These are phyloP conservation scores for Inga laurina DNA, from an alignment of 306 rosid genomes.

Conservation along the genomic window DNA sequence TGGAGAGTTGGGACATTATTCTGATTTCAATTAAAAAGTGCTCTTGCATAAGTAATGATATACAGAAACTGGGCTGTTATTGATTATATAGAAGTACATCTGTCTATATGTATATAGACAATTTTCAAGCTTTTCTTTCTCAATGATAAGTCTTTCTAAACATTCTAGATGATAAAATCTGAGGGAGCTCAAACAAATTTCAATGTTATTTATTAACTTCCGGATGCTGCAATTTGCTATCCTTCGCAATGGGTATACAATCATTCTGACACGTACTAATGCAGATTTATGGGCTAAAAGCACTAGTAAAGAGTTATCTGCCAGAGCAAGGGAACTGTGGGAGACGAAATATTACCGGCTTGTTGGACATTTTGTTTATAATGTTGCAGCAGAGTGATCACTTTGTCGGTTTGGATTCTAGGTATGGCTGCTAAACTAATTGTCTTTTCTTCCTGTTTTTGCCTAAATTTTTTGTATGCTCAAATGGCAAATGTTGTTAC, in stretches of 20 bases:
- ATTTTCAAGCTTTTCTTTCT: neutral
- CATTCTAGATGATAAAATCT: neutral
- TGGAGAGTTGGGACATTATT: neutral
- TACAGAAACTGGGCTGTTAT: neutral
- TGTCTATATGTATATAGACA: neutral
- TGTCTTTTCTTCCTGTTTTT: neutral
- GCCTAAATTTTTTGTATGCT: constrained; percentile 25
- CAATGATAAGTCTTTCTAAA: neutral
- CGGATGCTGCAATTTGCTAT: constrained; percentile 12
- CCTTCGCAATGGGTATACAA: constrained; percentile 14
- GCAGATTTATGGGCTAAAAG: constrained; percentile 88
- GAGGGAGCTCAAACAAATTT: neutral
- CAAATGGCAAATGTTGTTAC: neutral
- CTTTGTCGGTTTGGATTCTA: constrained; percentile 35
- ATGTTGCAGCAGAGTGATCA: constrained; percentile 51
- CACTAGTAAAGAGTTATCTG: constrained; percentile 78
- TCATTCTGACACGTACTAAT: constrained; percentile 29
- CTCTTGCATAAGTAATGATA: neutral
- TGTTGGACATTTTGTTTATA: constrained; percentile 57
- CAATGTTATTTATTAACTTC: neutral
- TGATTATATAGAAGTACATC: neutral
- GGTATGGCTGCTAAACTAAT: constrained; percentile 42
- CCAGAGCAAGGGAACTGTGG: constrained; percentile 56
- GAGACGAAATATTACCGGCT: constrained; percentile 42
- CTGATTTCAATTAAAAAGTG: neutral